These are phyloP conservation scores for Endoconidiophora polonica DNA, from an alignment of 2,329 filamentous ascomycete species.

Conservation along the genomic window DNA sequence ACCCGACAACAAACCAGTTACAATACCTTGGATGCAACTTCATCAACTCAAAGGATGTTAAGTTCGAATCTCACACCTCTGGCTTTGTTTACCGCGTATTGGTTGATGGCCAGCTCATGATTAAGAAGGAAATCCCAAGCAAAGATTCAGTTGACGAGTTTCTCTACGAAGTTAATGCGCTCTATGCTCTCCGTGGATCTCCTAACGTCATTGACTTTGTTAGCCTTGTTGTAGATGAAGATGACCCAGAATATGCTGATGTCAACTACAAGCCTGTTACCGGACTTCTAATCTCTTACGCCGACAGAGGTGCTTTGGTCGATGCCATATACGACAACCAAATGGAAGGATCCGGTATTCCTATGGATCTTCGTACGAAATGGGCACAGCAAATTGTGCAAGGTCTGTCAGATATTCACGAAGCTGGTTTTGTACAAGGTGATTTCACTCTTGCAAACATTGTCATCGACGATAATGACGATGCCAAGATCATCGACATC, in stretches of 20 bases:
- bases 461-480: conserved; percentile 66
- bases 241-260: conserved; percentile 31
- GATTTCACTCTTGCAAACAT: conserved; percentile 97
- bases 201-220: conserved; percentile 70
- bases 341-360: conserved; percentile 25
- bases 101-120: conserved; percentile 50
- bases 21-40: conserved; percentile 51
- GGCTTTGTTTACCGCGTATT: conserved; percentile 93
- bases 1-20: conserved; percentile 57
- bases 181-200: conserved; percentile 60
- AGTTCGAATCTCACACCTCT: conserved; percentile 84
- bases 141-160: conserved; percentile 94
- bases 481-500: conserved; percentile 97
- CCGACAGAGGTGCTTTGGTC: conserved; percentile 71
- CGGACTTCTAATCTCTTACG: conserved; percentile 76
- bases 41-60: conserved; percentile 56
- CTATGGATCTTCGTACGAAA: conserved; percentile 59
- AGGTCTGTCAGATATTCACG: conserved; percentile 82
- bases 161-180: conserved; percentile 88
- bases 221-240: conserved; percentile 76
- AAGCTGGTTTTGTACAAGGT: conserved; percentile 89
- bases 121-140: conserved; percentile 96
- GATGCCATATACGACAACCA: conserved; percentile 71
- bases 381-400: conserved; percentile 88
- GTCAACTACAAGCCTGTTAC: conserved; percentile 51